phyloP scores from a whole-genome alignment of 2,329 filamentous ascomycete species.

The Alternaria tenuissima region DNA sequence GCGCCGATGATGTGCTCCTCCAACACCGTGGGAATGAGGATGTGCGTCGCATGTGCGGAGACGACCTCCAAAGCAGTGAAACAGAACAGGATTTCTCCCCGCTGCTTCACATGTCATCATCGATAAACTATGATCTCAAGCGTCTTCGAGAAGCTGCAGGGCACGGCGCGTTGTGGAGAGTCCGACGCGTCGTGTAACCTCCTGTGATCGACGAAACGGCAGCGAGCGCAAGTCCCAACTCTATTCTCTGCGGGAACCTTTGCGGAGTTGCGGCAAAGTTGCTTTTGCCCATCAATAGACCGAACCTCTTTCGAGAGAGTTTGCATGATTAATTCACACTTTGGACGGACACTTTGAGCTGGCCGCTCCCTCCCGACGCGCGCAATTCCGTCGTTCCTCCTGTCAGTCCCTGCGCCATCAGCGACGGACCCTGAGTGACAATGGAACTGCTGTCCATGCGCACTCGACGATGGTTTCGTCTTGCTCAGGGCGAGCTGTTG shows the following conservation, averaged over 20 bases:
- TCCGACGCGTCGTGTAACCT: conserved; percentile 30
- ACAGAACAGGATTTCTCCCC: conserved; percentile 1
- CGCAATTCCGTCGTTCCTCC: conserved; percentile 22
- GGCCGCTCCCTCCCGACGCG: conserved; percentile 20
- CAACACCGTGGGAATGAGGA: conserved; percentile 12
- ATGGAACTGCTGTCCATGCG: conserved; percentile 16
- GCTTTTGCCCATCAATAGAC: conserved; percentile 16
- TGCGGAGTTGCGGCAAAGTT: conserved; percentile 27
- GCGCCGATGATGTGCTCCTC: conserved; percentile 26
- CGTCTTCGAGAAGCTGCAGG: conserved; percentile 24
- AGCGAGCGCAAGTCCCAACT: conserved; percentile 26
- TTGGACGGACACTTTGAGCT: conserved; percentile 12
- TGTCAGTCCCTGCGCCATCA: conserved; percentile 24
- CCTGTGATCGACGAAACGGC: conserved; percentile 29
- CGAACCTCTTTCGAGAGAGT: conserved; percentile 16
- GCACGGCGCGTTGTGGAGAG: conserved; percentile 30
- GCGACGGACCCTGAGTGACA: conserved; percentile 15
- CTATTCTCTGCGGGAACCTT: conserved; percentile 14
- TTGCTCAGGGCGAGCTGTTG: conserved; percentile 24
- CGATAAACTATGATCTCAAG: conserved; percentile 16
- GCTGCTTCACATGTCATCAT: conserved; percentile 26
- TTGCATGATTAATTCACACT: conserved; percentile 19
- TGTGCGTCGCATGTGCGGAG: not conserved
- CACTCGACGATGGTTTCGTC: conserved; percentile 19
- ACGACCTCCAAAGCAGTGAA: conserved; percentile 5